Evolutionary conservation across 2,329 filamentous ascomycete species (phyloP).

Genomic region (Fusarium oligoseptatum): DNA sequence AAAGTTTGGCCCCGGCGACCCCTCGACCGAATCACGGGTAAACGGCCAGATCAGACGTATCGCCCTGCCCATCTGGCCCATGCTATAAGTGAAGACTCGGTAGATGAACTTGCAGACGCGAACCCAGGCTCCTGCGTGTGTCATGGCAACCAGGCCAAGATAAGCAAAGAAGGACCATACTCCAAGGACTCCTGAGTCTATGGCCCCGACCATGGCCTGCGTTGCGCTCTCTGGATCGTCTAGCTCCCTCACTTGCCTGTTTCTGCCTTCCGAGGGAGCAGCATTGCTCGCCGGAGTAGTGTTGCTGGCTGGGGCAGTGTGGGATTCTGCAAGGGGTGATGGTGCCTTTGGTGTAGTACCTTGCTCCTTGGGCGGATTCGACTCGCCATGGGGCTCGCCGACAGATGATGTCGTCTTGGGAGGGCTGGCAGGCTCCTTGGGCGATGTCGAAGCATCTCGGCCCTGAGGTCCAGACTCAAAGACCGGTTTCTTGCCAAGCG

Average conservation of each 20-base stretch:
- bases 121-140: background rate
- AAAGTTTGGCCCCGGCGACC: background rate
- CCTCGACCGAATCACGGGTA: background rate
- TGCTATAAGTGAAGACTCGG: background rate
- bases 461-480: background rate
- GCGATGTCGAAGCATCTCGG: background rate
- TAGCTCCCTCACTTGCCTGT: background rate
- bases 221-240: background rate
- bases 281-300: background rate
- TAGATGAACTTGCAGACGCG: background rate
- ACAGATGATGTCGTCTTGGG: background rate
- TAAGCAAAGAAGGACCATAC: background rate
- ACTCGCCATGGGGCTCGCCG: background rate
- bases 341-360: background rate
- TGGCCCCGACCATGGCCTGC: background rate
- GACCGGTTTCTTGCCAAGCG: background rate
- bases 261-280: background rate
- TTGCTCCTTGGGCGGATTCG: background rate
- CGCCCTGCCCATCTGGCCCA: background rate
- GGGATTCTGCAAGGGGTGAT: background rate
- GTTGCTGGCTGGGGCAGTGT: background rate
- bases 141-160: background rate
- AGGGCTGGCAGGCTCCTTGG: background rate
- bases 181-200: background rate
- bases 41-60: background rate